These are phyloP conservation scores for Fusarium agapanthi DNA, from an alignment of 2,329 filamentous ascomycete species.

Conservation along the genomic window DNA sequence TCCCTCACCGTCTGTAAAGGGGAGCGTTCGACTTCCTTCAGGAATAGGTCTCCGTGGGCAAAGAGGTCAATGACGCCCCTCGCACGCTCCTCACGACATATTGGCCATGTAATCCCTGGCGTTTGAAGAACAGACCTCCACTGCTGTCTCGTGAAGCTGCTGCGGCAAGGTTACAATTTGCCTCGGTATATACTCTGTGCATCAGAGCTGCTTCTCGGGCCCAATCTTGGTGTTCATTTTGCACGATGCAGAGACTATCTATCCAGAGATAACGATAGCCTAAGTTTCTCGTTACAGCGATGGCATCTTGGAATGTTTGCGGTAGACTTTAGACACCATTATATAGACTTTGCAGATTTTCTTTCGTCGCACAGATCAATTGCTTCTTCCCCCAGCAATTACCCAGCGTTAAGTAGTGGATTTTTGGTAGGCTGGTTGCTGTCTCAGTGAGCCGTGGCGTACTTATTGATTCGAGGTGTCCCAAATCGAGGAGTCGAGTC, in stretches of 20 bases:
- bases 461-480: accelerated
- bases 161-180: not conserved
- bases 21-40: not conserved
- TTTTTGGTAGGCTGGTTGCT: accelerated
- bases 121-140: not conserved
- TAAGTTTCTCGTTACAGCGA: accelerated
- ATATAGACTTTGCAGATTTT: not conserved
- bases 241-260: not conserved
- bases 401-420: not conserved
- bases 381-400: not conserved
- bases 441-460: not conserved
- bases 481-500: not conserved
- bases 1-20: accelerated
- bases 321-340: not conserved
- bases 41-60: not conserved
- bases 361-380: not conserved
- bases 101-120: accelerated
- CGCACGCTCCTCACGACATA: not conserved
- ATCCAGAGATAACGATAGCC: not conserved
- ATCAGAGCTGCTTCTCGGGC: not conserved
- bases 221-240: not conserved
- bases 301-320: not conserved
- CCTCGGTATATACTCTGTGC: not conserved
- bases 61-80: not conserved
- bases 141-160: not conserved